A percentile compares a stretch with the other conserved stretches of the same genome.
Conservation (phyloP, 495 filamentous ascomycete genomes). For the Aspergillus coremiiformis region DNA sequence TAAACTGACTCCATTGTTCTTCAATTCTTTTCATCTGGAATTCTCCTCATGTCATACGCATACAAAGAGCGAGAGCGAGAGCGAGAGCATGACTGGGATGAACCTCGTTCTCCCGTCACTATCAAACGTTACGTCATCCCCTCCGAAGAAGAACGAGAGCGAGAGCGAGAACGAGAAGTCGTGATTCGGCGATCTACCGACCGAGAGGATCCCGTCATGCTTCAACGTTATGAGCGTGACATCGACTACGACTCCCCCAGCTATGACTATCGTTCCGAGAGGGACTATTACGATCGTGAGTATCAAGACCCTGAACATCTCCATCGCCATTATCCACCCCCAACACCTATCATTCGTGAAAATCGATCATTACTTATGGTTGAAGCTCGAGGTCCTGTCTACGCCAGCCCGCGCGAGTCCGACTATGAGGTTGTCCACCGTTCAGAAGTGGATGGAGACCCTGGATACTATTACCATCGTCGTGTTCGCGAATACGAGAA, state of each 20-base stretch:
- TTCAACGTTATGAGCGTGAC: slow-evolving; percentile 40
- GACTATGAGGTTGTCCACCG: slow-evolving; percentile 63
- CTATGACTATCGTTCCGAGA: slow-evolving; percentile 40
- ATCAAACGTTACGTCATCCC: slow-evolving; percentile 48
- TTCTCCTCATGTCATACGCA: slow-evolving; percentile 36
- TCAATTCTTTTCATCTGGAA: neutral
- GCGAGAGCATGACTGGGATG: slow-evolving; percentile 41
- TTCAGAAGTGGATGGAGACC: slow-evolving; percentile 45
- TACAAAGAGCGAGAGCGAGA: slow-evolving; percentile 38
- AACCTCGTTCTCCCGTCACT: slow-evolving; percentile 31
- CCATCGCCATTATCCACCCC: slow-evolving; percentile 55
- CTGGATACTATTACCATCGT: slow-evolving; percentile 61
- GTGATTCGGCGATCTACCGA: slow-evolving; percentile 45
- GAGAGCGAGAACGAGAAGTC: slow-evolving; percentile 40
- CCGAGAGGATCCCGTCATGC: slow-evolving; percentile 32
- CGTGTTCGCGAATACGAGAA: slow-evolving; percentile 51
- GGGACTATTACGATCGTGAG: slow-evolving; percentile 52
- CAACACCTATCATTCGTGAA: slow-evolving; percentile 65
- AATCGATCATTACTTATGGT: slow-evolving; percentile 66
- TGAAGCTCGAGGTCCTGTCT: slow-evolving; percentile 63
- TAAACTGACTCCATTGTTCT: neutral
- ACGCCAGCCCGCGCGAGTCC: slow-evolving; percentile 57
- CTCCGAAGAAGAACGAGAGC: slow-evolving; percentile 36
- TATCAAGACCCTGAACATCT: slow-evolving; percentile 41
- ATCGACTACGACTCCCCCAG: slow-evolving; percentile 34